Evolutionary conservation across 345 rosid species (phyloP).

Genomic region (Eucalyptus urophylla): DNA sequence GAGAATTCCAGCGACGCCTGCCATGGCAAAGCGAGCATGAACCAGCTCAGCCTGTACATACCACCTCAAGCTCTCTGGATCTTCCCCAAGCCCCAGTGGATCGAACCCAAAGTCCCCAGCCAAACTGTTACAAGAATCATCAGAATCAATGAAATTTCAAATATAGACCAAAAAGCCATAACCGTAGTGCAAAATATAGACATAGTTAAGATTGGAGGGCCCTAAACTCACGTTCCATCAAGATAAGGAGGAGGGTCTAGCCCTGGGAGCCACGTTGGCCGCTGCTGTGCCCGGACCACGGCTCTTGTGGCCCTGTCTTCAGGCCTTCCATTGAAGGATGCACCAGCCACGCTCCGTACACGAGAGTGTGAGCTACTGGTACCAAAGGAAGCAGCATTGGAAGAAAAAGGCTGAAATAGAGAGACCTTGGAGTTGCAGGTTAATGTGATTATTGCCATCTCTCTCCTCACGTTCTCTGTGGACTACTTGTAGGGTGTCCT

Average conservation of each 20-base stretch:
- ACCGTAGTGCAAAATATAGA: background rate
- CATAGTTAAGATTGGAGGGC: background rate
- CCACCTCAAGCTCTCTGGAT: constrained; percentile 86
- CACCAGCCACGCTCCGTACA: background rate
- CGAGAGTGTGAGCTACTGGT: background rate
- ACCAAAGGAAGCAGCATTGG: background rate
- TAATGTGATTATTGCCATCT: background rate
- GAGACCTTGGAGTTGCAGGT: background rate
- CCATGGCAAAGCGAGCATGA: constrained; percentile 91
- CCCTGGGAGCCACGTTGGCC: constrained; percentile 95
- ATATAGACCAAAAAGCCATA: background rate
- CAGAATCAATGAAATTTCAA: background rate
- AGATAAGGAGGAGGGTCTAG: constrained; percentile 83
- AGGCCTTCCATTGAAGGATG: background rate
- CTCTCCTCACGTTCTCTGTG: background rate
- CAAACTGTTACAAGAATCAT: constrained; percentile 22
- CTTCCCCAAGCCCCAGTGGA: constrained; percentile 92
- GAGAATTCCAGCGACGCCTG: constrained; percentile 87
- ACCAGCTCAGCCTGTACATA: constrained; percentile 95
- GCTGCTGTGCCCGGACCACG: constrained; percentile 38
- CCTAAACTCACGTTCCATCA: constrained; percentile 62
- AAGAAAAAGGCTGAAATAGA: background rate
- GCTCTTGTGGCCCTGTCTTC: background rate
- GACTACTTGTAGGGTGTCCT: background rate
- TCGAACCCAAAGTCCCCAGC: constrained; percentile 90